phyloP scores from a whole-genome alignment of 2,329 filamentous ascomycete species.

The Didymosphaeria variabile region DNA sequence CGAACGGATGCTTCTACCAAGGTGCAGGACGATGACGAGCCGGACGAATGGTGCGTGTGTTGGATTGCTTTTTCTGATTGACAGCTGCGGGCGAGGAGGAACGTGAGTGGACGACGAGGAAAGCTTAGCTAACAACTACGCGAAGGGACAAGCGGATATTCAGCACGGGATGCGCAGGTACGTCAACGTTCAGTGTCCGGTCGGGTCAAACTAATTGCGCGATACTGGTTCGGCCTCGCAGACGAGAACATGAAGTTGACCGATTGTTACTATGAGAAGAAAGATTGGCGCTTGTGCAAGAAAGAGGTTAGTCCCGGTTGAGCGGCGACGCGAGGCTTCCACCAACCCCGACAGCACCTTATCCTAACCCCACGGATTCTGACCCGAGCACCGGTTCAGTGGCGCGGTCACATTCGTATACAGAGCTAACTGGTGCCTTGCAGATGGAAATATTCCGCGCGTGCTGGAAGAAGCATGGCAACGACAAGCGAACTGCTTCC shows the following conservation, averaged over 20 bases:
- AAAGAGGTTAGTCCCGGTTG: conserved; percentile 73
- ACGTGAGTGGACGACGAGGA: conserved; percentile 26
- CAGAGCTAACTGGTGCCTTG: conserved; percentile 3
- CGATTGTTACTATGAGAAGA: conserved; percentile 95
- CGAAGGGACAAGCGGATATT: conserved; percentile 97
- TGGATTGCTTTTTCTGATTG: conserved; percentile 18
- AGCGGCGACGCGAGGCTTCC: conserved; percentile 7
- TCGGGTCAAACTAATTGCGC: neutral
- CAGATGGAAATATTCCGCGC: conserved; percentile 90
- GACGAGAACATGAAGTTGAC: conserved; percentile 91
- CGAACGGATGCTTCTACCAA: conserved; percentile 44
- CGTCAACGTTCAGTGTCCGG: conserved; percentile 1
- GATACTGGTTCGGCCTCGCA: conserved; percentile 48
- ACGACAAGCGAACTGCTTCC: conserved; percentile 80
- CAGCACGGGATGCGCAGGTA: conserved; percentile 93
- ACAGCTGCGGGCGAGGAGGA: conserved; percentile 4
- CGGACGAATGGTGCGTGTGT: conserved; percentile 85
- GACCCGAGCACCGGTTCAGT: neutral
- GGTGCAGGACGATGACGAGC: conserved; percentile 78
- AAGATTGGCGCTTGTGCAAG: conserved; percentile 91
- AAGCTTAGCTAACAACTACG: conserved; percentile 15
- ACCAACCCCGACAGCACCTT: neutral
- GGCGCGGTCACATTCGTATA: neutral
- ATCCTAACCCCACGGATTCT: neutral
- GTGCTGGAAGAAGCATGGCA: conserved; percentile 92